Conservation (phyloP, 2,329 filamentous ascomycete species). For the Penicillium sp. region DNA sequence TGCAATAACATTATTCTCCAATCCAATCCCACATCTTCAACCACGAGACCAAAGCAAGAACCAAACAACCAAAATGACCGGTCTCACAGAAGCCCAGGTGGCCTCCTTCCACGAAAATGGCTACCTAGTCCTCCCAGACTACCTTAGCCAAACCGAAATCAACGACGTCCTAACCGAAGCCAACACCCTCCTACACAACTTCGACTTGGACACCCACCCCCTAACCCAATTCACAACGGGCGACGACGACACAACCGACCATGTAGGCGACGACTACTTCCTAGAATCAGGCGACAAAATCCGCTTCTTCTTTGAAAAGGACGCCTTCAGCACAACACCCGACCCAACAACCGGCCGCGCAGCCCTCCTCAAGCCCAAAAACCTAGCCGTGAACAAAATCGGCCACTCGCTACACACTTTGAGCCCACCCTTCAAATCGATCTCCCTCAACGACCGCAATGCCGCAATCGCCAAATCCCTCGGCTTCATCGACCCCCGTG, state of each 20-base stretch:
- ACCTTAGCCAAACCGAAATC: constrained; percentile 67
- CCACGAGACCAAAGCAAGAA: background rate
- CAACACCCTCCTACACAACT: constrained; percentile 68
- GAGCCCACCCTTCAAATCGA: constrained; percentile 63
- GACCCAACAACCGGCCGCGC: constrained; percentile 52
- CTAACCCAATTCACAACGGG: constrained; percentile 94
- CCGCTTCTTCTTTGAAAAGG: constrained; percentile 96
- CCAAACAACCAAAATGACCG: constrained; percentile 33
- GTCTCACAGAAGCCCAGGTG: constrained; percentile 72
- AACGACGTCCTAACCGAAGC: constrained; percentile 72
- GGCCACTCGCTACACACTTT: constrained; percentile 74
- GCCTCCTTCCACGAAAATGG: constrained; percentile 75
- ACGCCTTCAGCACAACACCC: constrained; percentile 54
- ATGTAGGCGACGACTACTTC: constrained; percentile 96
- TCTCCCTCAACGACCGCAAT: constrained; percentile 51
- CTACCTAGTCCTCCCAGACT: constrained; percentile 83
- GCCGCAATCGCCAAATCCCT: constrained; percentile 67
- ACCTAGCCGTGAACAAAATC: constrained; percentile 85
- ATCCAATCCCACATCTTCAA: background rate
- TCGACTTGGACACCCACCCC: constrained; percentile 80
- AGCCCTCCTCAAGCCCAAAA: constrained; percentile 72
- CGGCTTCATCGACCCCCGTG: constrained; percentile 72
- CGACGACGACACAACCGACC: constrained; percentile 62
- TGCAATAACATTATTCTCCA: background rate
- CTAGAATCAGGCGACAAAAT: constrained; percentile 85